Percentiles rank a stretch among this genome's conserved stretches.
Evolutionary conservation across 495 filamentous ascomycete genomes (phyloP).

Genomic region (Xylaria nigripes): DNA sequence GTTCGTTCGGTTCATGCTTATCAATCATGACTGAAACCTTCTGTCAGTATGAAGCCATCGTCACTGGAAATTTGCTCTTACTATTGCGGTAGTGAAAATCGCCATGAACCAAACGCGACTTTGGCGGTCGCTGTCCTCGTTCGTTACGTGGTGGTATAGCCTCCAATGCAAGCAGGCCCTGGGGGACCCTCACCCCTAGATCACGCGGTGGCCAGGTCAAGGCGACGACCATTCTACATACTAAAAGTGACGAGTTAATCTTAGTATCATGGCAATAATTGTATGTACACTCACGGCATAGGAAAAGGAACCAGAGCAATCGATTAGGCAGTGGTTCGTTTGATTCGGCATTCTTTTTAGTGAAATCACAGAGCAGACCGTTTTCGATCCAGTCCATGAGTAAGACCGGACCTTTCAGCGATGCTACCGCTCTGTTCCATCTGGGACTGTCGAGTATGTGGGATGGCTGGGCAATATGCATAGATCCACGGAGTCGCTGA

Average conservation of each 20-base stretch:
- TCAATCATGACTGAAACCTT: constrained; percentile 16
- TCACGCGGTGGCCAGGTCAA: constrained; percentile 17
- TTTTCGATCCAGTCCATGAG: constrained; percentile 18
- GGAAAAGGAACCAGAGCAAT: constrained; percentile 19
- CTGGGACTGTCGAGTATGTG: background rate
- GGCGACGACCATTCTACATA: constrained; percentile 15
- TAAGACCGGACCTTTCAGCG: constrained; percentile 3
- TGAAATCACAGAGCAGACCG: constrained; percentile 6
- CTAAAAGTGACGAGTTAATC: background rate
- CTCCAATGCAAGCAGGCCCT: background rate
- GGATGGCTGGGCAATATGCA: constrained; percentile 14
- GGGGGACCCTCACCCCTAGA: background rate
- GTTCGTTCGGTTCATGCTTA: constrained; percentile 6
- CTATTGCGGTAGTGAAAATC: constrained; percentile 17
- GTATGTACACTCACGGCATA: constrained; percentile 10
- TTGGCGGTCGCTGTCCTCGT: constrained; percentile 1
- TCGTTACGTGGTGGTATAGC: constrained; percentile 3
- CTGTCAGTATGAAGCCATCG: background rate
- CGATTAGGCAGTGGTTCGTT: constrained; percentile 17
- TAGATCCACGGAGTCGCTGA: constrained; percentile 11
- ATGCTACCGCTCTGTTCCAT: background rate
- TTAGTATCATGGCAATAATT: background rate
- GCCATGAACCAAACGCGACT: constrained; percentile 11
- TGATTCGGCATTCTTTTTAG: constrained; percentile 1
- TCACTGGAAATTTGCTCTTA: background rate